These are phyloP conservation scores for Candida sp. DNA, from an alignment of 1,139 yeast species.

Conservation along the genomic window DNA sequence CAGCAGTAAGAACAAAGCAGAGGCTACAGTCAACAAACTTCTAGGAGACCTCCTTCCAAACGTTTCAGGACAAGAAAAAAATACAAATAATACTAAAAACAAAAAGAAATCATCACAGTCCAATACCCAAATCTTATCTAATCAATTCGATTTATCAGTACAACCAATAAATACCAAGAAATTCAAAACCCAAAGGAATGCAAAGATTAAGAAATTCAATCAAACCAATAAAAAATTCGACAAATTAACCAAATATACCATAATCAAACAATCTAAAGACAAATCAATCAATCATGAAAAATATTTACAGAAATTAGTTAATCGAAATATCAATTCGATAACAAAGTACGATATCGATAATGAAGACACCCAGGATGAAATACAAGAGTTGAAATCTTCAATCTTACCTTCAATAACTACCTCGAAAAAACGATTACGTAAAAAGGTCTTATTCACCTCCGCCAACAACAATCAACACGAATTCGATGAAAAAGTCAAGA, in stretches of 20 bases:
- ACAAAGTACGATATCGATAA: slow-evolving; percentile 46
- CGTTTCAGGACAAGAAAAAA: slow-evolving; percentile 7
- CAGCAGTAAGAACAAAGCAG: slow-evolving; percentile 24
- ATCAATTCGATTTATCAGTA: slow-evolving; percentile 17
- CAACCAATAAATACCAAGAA: slow-evolving; percentile 23
- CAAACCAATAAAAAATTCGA: slow-evolving; percentile 39
- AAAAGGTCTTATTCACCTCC: slow-evolving; percentile 16
- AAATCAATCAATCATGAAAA: slow-evolving; percentile 40
- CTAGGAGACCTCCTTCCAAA: slow-evolving; percentile 42
- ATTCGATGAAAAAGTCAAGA: slow-evolving; percentile 41
- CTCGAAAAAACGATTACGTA: slow-evolving; percentile 17
- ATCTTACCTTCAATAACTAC: slow-evolving; percentile 22
- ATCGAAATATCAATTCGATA: slow-evolving; percentile 45
- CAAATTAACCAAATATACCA: slow-evolving; percentile 49
- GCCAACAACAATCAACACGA: slow-evolving; percentile 12
- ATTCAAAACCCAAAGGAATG: slow-evolving; percentile 24
- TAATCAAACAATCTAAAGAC: slow-evolving; percentile 42
- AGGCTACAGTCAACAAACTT: slow-evolving; percentile 39
- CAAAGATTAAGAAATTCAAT: slow-evolving; percentile 30
- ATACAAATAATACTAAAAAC: background rate
- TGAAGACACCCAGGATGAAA: slow-evolving; percentile 40
- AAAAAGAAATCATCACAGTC: slow-evolving; percentile 6
- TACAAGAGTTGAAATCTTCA: slow-evolving; percentile 38
- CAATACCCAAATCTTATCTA: slow-evolving; percentile 18
- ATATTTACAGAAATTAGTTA: slow-evolving; percentile 47